Percentiles rank a stretch among this genome's conserved stretches.
Conservation (phyloP, 345 rosid genomes). For the Nephelium lappaceum region DNA sequence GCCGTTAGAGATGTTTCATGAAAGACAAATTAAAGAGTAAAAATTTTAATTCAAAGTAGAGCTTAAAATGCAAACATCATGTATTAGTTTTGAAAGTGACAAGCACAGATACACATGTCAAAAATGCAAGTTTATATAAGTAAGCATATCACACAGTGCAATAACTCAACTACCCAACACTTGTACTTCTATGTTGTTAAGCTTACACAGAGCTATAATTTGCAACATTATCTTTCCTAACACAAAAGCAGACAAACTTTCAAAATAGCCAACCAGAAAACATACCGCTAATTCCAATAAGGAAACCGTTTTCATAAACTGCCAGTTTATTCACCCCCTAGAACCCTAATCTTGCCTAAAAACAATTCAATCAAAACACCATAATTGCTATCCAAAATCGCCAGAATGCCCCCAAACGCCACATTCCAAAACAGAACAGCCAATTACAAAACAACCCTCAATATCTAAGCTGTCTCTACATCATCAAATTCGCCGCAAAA, state of each 20-base stretch:
- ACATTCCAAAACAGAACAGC: background rate
- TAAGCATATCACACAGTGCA: background rate
- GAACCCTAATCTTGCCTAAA: background rate
- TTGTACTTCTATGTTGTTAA: background rate
- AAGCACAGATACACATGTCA: background rate
- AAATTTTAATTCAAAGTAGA: background rate
- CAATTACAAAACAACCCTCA: background rate
- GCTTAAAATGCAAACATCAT: background rate
- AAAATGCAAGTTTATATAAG: background rate
- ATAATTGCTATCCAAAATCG: constrained; percentile 3
- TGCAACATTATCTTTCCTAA: constrained; percentile 12
- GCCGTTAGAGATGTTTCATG: background rate
- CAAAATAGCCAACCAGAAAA: background rate
- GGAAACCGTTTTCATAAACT: background rate
- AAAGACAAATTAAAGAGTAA: background rate
- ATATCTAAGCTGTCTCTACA: constrained; percentile 3
- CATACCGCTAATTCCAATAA: background rate
- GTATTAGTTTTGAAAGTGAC: background rate
- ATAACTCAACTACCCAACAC: background rate
- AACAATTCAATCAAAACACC: background rate
- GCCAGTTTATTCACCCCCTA: background rate
- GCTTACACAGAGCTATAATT: constrained; percentile 1
- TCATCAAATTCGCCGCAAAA: constrained; percentile 1
- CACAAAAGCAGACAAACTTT: background rate
- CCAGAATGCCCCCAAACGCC: background rate